phyloP scores from a whole-genome alignment of 1,284 basidiomycete species.

The Melampsora larici-populina region DNA sequence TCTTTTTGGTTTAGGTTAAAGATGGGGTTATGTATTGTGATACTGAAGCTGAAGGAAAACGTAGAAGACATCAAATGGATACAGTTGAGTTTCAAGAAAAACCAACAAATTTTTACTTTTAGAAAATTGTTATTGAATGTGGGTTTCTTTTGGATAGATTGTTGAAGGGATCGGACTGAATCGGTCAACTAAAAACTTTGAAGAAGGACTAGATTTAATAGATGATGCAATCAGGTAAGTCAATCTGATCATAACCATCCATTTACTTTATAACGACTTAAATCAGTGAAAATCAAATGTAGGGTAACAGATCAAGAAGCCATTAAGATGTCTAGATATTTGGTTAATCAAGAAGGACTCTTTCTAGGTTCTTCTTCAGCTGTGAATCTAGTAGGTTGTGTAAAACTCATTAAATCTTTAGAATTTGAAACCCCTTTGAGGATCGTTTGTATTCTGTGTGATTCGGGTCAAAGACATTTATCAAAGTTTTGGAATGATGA shows the following conservation, averaged over 20 bases:
- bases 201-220: conserved; percentile 72
- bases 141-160: conserved; percentile 47
- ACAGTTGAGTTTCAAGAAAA: conserved; percentile 1
- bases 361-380: conserved; percentile 95
- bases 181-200: conserved; percentile 75
- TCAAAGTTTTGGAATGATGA: conserved; percentile 36
- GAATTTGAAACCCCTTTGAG: conserved; percentile 49
- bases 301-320: conserved; percentile 86
- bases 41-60: conserved; percentile 91
- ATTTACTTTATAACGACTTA: neutral
- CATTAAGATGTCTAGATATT: conserved; percentile 83
- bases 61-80: conserved; percentile 71
- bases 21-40: conserved; percentile 89
- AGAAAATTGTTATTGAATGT: neutral
- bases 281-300: conserved; percentile 6
- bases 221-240: conserved; percentile 79
- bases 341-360: conserved; percentile 82
- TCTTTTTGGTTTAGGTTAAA: conserved; percentile 63
- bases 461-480: conserved; percentile 29
- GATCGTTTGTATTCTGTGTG: conserved; percentile 32
- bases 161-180: conserved; percentile 76
- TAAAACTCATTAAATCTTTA: conserved; percentile 70
- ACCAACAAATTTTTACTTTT: neutral
- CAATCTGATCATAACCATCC: neutral
- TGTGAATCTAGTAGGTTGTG: conserved; percentile 86